Evolutionary conservation across 1,284 basidiomycete genomes (phyloP), one percentile per base, ranked within the genome.

Genomic region (Trametes pubescens): DNA sequence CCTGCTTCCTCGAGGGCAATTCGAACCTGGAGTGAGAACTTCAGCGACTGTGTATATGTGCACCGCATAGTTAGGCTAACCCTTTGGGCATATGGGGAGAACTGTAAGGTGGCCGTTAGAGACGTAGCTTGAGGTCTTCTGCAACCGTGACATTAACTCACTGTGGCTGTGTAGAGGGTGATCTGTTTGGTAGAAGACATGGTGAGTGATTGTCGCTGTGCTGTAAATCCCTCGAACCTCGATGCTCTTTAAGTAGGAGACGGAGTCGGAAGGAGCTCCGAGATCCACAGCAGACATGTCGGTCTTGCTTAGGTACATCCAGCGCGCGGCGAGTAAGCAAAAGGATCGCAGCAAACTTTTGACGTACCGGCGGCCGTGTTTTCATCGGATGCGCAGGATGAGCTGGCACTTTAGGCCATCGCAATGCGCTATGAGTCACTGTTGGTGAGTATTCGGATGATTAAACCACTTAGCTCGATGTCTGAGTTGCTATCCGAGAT

Each of bases 1-100:
- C 64, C 61, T 16, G 68, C 69, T 59, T 72, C 69, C 29, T 56
- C 55, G 18, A 58, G 51, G 16, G 56, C 46, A 16, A 58, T 47
- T 13, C 54, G 48, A 7, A 63, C 61, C 61, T 63, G 22, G 6
- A 13, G 52, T 4, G 21, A 18, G 24, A 29, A 16, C 3, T 16
- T 35, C 16, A 35, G 21, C 7, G 35, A 14, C 26, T 9, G 11
- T 8, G 24, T 29, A 26, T 7, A 8, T 24, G 11, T 11, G 13
- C 5, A 16, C n/a, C 13, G 24, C 8, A 3, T 5, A 24, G 24
- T 6, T 21, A 49, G 29, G 2, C 56, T 47, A 11, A 58, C 56
- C 44, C 56, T 48, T 5, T 49, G 56, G 16, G 47, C 35, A 29
- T 26, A 51, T 1, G 56, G 56, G 4, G 56, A 58, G 7, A 26